Evolutionary conservation across 192 early-diverging fungal species (phyloP).

Genomic region (Umbelopsis vinacea): DNA sequence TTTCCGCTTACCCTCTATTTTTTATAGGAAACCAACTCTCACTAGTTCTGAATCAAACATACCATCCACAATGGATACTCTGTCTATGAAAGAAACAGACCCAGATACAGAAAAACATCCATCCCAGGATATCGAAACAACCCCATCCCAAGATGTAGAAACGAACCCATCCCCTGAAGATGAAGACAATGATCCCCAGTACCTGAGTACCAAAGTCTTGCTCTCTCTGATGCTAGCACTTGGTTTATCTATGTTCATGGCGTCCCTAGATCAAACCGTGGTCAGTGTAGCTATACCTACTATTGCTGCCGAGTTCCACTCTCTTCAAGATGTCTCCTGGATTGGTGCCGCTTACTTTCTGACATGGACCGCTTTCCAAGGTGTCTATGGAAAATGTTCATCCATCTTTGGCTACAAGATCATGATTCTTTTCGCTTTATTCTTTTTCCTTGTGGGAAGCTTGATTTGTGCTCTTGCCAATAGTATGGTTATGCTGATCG

Average conservation of each 20-base stretch:
- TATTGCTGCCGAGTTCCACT: constrained; percentile 63
- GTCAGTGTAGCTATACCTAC: constrained; percentile 63
- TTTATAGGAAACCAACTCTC: no score
- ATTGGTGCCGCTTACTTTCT: constrained; percentile 75
- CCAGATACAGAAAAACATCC: no score
- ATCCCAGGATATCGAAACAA: no score
- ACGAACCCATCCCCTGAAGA: background rate
- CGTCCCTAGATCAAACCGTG: constrained; percentile 67
- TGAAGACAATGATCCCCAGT: background rate
- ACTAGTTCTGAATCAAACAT: no score
- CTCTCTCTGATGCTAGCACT: constrained; percentile 41
- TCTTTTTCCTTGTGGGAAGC: constrained; percentile 77
- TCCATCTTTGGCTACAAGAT: constrained; percentile 79
- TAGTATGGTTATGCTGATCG: constrained; percentile 58
- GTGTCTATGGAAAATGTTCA: constrained; percentile 77
- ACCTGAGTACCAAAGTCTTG: background rate
- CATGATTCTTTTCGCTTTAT: constrained; percentile 71
- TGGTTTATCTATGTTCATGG: constrained; percentile 60
- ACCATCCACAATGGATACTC: no score
- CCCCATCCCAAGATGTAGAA: background rate
- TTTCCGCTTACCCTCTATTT: no score
- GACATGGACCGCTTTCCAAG: constrained; percentile 67
- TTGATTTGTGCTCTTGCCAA: constrained; percentile 77
- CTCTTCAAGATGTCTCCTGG: constrained; percentile 72
- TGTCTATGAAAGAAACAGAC: no score